Percentiles rank a stretch among this genome's conserved stretches.
These are phyloP conservation scores for Anisogramma anomala DNA, from an alignment of 2,329 filamentous ascomycete species.

Conservation along the genomic window DNA sequence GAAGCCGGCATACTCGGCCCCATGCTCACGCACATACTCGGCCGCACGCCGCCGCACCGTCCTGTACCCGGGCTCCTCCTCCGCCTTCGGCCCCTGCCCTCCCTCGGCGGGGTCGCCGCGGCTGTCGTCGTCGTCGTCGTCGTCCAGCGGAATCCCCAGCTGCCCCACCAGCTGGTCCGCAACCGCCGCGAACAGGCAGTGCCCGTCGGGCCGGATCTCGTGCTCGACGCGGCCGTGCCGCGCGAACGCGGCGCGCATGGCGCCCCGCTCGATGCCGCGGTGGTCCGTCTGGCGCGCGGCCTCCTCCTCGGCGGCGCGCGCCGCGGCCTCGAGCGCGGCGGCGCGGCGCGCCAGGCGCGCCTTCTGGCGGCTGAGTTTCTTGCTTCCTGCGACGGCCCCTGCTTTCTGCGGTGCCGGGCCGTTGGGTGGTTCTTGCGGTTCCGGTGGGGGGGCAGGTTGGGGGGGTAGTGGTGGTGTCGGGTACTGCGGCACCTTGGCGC, in stretches of 20 bases:
- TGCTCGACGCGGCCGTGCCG: slow-evolving; percentile 57
- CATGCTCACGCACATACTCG: slow-evolving; percentile 60
- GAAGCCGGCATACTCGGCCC: slow-evolving; percentile 76
- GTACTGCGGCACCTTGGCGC: slow-evolving; percentile 14
- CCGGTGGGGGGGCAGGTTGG: too few relatives aligned
- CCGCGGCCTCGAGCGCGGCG: slow-evolving; percentile 65
- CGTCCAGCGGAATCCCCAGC: slow-evolving; percentile 32
- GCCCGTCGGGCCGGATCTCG: slow-evolving; percentile 78
- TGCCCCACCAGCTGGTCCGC: slow-evolving; percentile 69
- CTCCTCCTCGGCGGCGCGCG: slow-evolving; percentile 59
- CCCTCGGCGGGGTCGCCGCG: slow-evolving; percentile 32
- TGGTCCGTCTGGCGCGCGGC: slow-evolving; percentile 63
- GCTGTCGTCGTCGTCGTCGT: slow-evolving; percentile 7
- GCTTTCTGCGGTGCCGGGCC: too few relatives aligned
- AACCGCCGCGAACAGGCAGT: slow-evolving; percentile 87
- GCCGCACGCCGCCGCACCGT: slow-evolving; percentile 60
- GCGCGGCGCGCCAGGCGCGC: slow-evolving; percentile 80
- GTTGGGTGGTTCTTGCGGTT: slow-evolving; percentile 5
- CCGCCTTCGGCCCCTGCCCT: slow-evolving; percentile 7
- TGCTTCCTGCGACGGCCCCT: slow-evolving; percentile 25
- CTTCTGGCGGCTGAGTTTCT: slow-evolving; percentile 84
- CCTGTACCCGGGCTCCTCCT: slow-evolving; percentile 42
- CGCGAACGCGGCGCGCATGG: slow-evolving; percentile 58
- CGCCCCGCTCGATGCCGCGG: slow-evolving; percentile 55
- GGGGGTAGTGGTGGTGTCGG: slow-evolving; percentile 7